Evolutionary conservation across 108 stramenopile genomes (phyloP).

Genomic region (Pseudonitzschia delicatissima): DNA sequence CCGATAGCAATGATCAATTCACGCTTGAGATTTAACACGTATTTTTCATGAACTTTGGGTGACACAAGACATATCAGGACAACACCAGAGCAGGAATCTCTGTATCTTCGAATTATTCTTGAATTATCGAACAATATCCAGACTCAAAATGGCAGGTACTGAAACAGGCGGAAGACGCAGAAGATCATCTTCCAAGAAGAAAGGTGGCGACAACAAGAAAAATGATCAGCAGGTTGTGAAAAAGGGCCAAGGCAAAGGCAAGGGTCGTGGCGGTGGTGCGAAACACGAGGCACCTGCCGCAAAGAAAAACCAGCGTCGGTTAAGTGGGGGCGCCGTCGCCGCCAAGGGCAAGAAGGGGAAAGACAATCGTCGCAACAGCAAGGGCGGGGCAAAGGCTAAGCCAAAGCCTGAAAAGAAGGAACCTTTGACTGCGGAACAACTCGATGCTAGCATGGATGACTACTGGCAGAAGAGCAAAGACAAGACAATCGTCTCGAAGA

Average conservation of each 20-base stretch:
- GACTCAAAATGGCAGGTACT: conserved; percentile 5
- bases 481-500: conserved; percentile 77
- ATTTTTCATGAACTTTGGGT: no score
- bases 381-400: background rate
- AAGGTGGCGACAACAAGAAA: conserved; percentile 9
- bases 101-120: no score
- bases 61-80: no score
- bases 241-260: conserved; percentile 11
- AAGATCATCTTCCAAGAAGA: background rate
- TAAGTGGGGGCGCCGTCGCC: background rate
- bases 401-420: conserved; percentile 48
- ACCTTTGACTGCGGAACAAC: conserved; percentile 71
- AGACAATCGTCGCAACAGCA: background rate
- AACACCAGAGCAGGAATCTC: no score
- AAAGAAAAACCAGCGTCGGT: background rate
- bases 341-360: conserved; percentile 19
- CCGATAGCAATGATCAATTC: no score
- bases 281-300: conserved; percentile 12
- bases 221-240: background rate
- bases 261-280: background rate
- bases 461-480: conserved; percentile 76
- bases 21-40: no score
- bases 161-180: background rate
- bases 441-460: conserved; percentile 82
- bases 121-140: background rate